These are phyloP conservation scores for Voacanga thouarsii DNA, from an alignment of 257 asterid species.

Conservation along the genomic window DNA sequence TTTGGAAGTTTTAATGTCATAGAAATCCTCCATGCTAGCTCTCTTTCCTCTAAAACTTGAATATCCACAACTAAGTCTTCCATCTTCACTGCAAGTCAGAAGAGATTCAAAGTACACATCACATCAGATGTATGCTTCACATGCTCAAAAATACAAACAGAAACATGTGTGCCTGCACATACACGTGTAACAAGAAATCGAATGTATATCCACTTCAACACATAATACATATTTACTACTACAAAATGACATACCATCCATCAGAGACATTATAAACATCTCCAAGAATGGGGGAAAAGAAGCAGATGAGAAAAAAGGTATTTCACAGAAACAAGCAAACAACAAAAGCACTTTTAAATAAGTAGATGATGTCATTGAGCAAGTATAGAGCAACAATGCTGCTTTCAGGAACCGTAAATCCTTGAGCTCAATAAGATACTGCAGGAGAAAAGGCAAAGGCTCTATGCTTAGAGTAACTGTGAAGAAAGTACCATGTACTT, in stretches of 20 bases:
- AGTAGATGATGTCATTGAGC: background rate
- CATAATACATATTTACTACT: background rate
- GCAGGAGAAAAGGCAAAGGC: background rate
- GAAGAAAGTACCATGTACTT: background rate
- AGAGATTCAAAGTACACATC: conserved; percentile 15
- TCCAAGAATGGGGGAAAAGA: background rate
- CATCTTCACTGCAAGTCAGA: conserved; percentile 76
- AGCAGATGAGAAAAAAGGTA: background rate
- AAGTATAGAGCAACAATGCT: background rate
- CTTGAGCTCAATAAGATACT: background rate
- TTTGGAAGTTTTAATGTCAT: conserved; percentile 70
- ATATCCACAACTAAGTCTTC: conserved; percentile 80
- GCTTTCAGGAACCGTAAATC: background rate
- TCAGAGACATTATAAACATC: background rate
- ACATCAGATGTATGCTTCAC: background rate
- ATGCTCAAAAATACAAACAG: background rate
- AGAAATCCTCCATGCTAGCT: conserved; percentile 96
- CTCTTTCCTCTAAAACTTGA: conserved; percentile 97
- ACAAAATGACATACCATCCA: background rate
- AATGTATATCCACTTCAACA: background rate
- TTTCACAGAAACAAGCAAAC: background rate
- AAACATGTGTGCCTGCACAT: background rate
- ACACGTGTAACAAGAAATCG: background rate
- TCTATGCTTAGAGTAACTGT: background rate
- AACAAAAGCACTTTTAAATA: background rate